Evolutionary conservation across 345 rosid species (phyloP).

Genomic region (Euphorbia pulcherrima): DNA sequence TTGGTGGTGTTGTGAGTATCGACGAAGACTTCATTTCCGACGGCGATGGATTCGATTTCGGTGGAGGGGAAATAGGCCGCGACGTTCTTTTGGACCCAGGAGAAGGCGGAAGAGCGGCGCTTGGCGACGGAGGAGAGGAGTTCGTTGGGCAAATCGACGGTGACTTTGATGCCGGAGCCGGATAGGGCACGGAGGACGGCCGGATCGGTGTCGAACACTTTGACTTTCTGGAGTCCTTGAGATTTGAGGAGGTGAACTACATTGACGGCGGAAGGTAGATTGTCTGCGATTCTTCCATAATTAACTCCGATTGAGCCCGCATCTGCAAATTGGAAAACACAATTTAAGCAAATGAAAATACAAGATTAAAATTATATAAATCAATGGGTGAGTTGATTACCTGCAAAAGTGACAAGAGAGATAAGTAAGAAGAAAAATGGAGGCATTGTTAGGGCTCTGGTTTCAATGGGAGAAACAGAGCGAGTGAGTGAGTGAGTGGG

Average conservation of each 20-base stretch:
- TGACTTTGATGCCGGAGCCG: conserved; percentile 72
- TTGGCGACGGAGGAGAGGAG: conserved; percentile 62
- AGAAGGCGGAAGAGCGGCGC: conserved; percentile 43
- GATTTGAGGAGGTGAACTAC: conserved; percentile 70
- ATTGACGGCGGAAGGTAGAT: conserved; percentile 68
- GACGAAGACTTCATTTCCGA: conserved; percentile 90
- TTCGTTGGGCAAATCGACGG: conserved; percentile 81
- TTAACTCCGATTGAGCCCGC: conserved; percentile 83
- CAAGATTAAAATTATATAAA: too few relatives aligned
- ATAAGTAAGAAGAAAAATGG: conserved; percentile 1
- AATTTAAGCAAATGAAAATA: not conserved
- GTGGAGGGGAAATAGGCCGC: conserved; percentile 67
- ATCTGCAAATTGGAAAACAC: conserved; percentile 36
- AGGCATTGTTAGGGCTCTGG: conserved; percentile 4
- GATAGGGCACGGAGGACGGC: conserved; percentile 72
- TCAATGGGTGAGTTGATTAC: not conserved
- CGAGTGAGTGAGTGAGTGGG: not conserved
- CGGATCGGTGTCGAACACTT: conserved; percentile 76
- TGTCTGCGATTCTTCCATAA: conserved; percentile 80
- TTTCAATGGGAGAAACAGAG: not conserved
- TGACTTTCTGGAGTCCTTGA: conserved; percentile 63
- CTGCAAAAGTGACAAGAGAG: conserved; percentile 11
- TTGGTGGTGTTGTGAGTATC: conserved; percentile 72
- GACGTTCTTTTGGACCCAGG: conserved; percentile 74
- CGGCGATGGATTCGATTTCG: conserved; percentile 81